A percentile compares a stretch with the other conserved stretches of the same genome.
phyloP scores from a whole-genome alignment of 257 asterid species.

The Solanum infundibuliforme region DNA sequence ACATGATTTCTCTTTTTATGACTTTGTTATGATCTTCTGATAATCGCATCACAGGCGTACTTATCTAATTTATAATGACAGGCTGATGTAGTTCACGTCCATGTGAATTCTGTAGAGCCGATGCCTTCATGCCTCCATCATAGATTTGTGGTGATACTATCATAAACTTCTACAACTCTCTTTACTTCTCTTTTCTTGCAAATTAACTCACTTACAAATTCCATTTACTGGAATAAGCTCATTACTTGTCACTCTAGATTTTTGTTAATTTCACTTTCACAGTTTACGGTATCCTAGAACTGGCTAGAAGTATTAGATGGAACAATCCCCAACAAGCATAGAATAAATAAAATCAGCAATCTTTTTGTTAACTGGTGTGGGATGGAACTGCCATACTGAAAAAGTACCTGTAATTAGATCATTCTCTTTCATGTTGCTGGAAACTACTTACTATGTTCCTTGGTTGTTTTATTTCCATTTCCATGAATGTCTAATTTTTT shows the following conservation, averaged over 20 bases:
- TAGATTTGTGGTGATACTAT: conserved; percentile 67
- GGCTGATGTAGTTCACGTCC: conserved; percentile 73
- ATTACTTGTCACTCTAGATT: neutral
- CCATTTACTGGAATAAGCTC: neutral
- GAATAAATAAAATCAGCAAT: neutral
- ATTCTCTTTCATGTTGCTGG: neutral
- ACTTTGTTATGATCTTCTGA: neutral
- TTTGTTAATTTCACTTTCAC: neutral
- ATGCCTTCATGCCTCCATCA: conserved; percentile 84
- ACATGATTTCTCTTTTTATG: neutral
- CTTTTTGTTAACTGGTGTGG: neutral
- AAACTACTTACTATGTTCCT: neutral
- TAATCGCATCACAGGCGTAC: neutral
- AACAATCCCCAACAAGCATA: neutral
- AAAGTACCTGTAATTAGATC: neutral
- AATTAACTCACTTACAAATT: neutral
- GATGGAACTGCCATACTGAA: neutral
- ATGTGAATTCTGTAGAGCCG: conserved; percentile 69
- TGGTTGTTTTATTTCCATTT: neutral
- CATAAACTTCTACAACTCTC: neutral
- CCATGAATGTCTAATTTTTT: neutral
- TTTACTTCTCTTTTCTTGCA: neutral
- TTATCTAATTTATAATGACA: conserved; percentile 21
- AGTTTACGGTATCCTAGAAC: neutral
- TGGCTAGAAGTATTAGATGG: neutral